Evolutionary conservation across 176 grass and related monocot species (phyloP), one percentile per base, ranked within the genome.

Genomic region (Musa itinerans): DNA sequence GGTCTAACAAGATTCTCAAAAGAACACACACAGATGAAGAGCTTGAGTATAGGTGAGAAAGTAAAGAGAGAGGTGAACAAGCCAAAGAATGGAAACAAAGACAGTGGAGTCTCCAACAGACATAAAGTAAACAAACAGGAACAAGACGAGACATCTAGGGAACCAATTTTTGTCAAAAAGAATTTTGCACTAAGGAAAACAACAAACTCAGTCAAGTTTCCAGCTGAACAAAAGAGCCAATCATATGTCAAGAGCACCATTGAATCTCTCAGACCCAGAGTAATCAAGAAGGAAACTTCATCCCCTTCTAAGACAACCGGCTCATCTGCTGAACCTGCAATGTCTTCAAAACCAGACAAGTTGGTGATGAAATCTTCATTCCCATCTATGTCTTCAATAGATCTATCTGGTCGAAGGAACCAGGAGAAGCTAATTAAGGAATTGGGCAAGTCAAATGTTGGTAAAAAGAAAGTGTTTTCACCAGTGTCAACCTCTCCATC

Each of bases 401-500:
- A 75, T 75, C 63, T 57, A 27, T 67, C 23, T 25, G 68, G 61
- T 21, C 83, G 51, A 88, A 86, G 85, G 54, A 86, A 63, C 9
- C 48, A 53, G 25, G 34, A 34, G 27, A 86, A 80, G 51, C 16
- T 70, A 50, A 53, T 19, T 61, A 84, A 65, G 72, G 76, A 20
- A 75, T 29, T 29, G 29, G 29, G 25, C 68, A 76, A 24, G 63
- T 29, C 29, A 29, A 3, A 29, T 29, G 29, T 29, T 29, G 29
- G 29, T 3, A 29, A 29, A 29, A 3, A 29, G 29, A 29, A 29
- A 29, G 29, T 29, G 29, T 29, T 29, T 29, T 29, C 29, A 71
- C 74, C 72, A 54, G 12, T 83, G 49, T 86, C 89, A 75, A 69
- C 81, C 29, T 29, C 29, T 76, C 57, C 34, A 74, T 75, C 77